Percentiles rank a stretch among this genome's conserved stretches.
phyloP scores from a whole-genome alignment of 2,329 filamentous ascomycete species.

The Trichoderma citrinoviride region DNA sequence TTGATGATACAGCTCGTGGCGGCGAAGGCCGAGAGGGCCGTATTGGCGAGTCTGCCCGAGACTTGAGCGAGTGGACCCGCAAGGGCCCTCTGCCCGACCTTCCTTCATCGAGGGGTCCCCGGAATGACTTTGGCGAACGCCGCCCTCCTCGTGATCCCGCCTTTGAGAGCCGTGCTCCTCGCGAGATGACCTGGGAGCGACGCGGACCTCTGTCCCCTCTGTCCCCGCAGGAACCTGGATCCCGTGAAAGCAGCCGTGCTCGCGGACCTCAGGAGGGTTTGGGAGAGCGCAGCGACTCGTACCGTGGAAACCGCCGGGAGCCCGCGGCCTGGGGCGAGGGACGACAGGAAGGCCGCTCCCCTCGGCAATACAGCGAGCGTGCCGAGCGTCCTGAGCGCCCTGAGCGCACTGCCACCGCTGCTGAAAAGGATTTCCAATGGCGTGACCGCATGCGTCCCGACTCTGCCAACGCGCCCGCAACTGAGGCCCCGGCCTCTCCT shows the following conservation, averaged over 20 bases:
- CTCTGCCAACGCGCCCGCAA: conserved; percentile 60
- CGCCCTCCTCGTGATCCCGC: conserved; percentile 63
- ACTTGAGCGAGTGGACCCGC: conserved; percentile 87
- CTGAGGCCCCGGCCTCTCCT: conserved; percentile 68
- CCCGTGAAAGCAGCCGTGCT: conserved; percentile 55
- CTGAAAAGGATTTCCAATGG: conserved; percentile 93
- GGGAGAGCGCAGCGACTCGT: conserved; percentile 56
- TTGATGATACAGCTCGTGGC: conserved; percentile 68
- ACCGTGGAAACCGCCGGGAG: conserved; percentile 60
- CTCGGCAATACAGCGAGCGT: conserved; percentile 68
- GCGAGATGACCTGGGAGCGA: conserved; percentile 88
- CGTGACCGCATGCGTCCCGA: conserved; percentile 89
- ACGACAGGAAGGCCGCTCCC: conserved; percentile 72
- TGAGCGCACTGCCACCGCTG: conserved; percentile 73
- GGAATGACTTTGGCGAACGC: conserved; percentile 57
- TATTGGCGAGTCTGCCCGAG: conserved; percentile 66
- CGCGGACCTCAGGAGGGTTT: conserved; percentile 50
- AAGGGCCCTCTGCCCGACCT: conserved; percentile 83
- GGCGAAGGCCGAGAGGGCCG: conserved; percentile 54
- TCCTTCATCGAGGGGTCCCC: conserved; percentile 52
- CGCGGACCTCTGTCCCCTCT: conserved; percentile 83
- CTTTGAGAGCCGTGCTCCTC: conserved; percentile 59
- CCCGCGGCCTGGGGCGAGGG: conserved; percentile 78
- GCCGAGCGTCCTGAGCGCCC: conserved; percentile 59
- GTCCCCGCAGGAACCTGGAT: conserved; percentile 51